Evolutionary conservation across 768 basidiomycete genomes (phyloP).

Genomic region (Saitozyma sp.): DNA sequence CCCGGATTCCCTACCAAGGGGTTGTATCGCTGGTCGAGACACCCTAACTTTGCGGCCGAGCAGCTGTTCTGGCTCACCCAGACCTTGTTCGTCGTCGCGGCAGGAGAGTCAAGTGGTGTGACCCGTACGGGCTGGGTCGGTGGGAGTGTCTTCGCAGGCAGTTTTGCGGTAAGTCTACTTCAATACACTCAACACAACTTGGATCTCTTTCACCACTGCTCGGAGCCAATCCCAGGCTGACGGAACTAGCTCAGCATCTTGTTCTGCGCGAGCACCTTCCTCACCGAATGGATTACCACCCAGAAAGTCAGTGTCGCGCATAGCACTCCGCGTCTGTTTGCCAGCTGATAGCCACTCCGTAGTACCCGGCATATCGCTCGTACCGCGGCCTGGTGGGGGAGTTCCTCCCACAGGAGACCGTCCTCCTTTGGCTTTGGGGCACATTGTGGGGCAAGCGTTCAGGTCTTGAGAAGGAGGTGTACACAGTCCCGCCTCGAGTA

Average conservation of each 20-base stretch:
- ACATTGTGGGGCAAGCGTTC: constrained; percentile 26
- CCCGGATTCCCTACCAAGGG: constrained; percentile 84
- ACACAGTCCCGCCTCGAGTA: not conserved
- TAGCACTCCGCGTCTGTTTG: not conserved
- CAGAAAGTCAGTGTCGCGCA: constrained; percentile 57
- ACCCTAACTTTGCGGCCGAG: constrained; percentile 92
- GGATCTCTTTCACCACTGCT: constrained; percentile 5
- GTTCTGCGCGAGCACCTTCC: constrained; percentile 73
- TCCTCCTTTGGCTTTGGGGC: constrained; percentile 52
- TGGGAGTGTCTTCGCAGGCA: constrained; percentile 38
- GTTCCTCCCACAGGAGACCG: constrained; percentile 61
- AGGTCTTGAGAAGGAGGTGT: not conserved
- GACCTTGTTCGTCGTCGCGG: constrained; percentile 43
- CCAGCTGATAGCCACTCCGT: constrained; percentile 4
- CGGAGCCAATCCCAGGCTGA: constrained; percentile 55
- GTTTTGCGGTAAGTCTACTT: constrained; percentile 42
- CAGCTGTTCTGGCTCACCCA: constrained; percentile 66
- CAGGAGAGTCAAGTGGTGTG: constrained; percentile 31
- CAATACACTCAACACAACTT: constrained; percentile 8
- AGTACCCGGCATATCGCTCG: constrained; percentile 59
- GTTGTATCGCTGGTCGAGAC: constrained; percentile 80
- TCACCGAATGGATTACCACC: constrained; percentile 76
- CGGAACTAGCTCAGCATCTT: constrained; percentile 60
- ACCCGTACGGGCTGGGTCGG: constrained; percentile 40
- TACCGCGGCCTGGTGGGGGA: constrained; percentile 79